These are phyloP conservation scores for Colletotrichum sidae DNA, from an alignment of 2,329 filamentous ascomycete genomes.

Conservation along the genomic window DNA sequence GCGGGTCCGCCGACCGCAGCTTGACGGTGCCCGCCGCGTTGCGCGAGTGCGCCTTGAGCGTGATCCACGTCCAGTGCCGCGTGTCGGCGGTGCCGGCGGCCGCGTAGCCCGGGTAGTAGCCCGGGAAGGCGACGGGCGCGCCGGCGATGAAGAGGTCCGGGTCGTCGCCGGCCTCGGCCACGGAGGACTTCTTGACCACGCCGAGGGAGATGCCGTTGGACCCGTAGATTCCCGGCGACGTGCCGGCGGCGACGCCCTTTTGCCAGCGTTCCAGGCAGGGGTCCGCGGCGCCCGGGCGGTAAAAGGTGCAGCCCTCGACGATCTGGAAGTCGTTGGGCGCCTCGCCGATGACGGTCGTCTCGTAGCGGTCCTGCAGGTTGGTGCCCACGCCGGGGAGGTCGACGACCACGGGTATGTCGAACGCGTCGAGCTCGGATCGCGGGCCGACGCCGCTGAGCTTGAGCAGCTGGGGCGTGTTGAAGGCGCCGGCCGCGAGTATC, in stretches of 20 bases:
- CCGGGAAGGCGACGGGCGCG: slow-evolving; percentile 43
- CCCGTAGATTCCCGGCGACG: slow-evolving; percentile 45
- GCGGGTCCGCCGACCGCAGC: slow-evolving; percentile 67
- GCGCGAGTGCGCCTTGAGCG: slow-evolving; percentile 69
- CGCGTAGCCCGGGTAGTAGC: slow-evolving; percentile 45
- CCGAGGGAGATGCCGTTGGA: slow-evolving; percentile 48
- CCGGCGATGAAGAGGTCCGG: slow-evolving; percentile 47
- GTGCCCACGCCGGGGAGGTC: slow-evolving; percentile 73
- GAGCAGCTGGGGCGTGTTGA: slow-evolving; percentile 59
- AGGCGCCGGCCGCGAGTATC: slow-evolving; percentile 60
- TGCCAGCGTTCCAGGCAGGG: slow-evolving; percentile 50
- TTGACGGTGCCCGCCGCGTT: slow-evolving; percentile 68
- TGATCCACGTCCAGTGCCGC: slow-evolving; percentile 53
- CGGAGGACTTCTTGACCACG: slow-evolving; percentile 47
- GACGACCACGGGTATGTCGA: slow-evolving; percentile 62
- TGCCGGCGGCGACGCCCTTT: slow-evolving; percentile 32
- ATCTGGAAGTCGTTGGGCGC: slow-evolving; percentile 43
- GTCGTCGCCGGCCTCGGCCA: slow-evolving; percentile 37
- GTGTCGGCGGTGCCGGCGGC: slow-evolving; percentile 44
- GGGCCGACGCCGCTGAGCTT: slow-evolving; percentile 60
- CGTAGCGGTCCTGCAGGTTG: slow-evolving; percentile 54
- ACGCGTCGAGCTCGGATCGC: slow-evolving; percentile 48
- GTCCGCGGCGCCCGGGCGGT: slow-evolving; percentile 43
- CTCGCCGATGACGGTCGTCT: slow-evolving; percentile 40
- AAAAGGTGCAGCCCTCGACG: slow-evolving; percentile 45